A percentile compares a stretch with the other conserved stretches of the same genome.
Evolutionary conservation across 371 early-diverging fungal genomes (phyloP).

Genomic region (Mortierella sp.): DNA sequence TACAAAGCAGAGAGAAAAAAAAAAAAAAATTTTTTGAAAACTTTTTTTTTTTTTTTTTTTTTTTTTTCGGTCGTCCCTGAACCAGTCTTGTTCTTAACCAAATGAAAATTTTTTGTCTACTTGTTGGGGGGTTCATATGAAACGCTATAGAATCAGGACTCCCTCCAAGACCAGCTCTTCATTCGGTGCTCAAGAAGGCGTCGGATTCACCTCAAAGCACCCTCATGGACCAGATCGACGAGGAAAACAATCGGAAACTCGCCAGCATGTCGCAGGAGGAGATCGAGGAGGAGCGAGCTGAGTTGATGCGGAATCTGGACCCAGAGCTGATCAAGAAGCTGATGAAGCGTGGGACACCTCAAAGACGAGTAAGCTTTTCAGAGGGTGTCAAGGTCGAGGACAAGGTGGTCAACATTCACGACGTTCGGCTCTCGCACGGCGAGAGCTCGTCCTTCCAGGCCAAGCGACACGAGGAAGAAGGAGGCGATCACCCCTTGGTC

Average conservation of each 20-base stretch:
- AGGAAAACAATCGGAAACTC: constrained; percentile 70
- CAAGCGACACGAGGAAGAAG: constrained; percentile 58
- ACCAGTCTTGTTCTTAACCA: not conserved
- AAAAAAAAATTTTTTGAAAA: not conserved
- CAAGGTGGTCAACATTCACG: constrained; percentile 38
- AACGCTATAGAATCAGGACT: constrained; percentile 8
- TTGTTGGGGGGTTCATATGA: not conserved
- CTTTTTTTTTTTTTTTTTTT: not conserved
- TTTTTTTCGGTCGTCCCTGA: not conserved
- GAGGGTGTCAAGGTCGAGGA: constrained; percentile 42
- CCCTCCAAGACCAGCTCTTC: constrained; percentile 20
- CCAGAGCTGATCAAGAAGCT: constrained; percentile 66
- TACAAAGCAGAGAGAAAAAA: constrained; percentile 2
- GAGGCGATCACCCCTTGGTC: constrained; percentile 64
- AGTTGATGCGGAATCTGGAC: constrained; percentile 70
- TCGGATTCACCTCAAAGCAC: constrained; percentile 26
- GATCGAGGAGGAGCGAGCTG: constrained; percentile 70
- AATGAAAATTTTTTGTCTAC: not conserved
- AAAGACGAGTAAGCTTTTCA: constrained; percentile 43
- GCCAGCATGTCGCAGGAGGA: constrained; percentile 72
- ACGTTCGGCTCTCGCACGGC: constrained; percentile 12
- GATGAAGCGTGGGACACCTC: constrained; percentile 40
- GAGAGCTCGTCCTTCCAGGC: constrained; percentile 24
- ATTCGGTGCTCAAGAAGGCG: constrained; percentile 28
- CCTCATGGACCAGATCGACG: constrained; percentile 61